Percentiles rank a stretch among this genome's conserved stretches.
Conservation (phyloP, 1,284 basidiomycete genomes). For the Schizopora paradoxa region DNA sequence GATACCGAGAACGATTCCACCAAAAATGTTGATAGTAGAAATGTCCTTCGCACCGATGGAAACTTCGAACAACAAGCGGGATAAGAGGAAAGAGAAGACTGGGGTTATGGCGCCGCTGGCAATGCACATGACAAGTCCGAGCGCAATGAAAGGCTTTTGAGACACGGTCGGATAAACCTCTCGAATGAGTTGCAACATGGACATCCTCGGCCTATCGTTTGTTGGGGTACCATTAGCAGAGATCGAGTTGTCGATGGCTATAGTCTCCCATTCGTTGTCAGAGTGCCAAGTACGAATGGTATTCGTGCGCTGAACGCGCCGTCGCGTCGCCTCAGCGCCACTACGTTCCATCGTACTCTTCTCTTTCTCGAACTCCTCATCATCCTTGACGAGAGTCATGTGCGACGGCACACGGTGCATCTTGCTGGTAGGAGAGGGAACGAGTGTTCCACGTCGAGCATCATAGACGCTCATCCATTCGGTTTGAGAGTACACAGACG, state of each 20-base stretch:
- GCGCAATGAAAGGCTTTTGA: slow-evolving; percentile 59
- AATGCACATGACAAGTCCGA: slow-evolving; percentile 65
- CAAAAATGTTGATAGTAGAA: slow-evolving; percentile 63
- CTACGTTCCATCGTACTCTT: slow-evolving; percentile 38
- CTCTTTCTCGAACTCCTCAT: slow-evolving; percentile 39
- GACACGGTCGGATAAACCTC: slow-evolving; percentile 73
- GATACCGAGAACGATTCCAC: slow-evolving; percentile 65
- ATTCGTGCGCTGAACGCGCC: slow-evolving; percentile 19
- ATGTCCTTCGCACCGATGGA: slow-evolving; percentile 63
- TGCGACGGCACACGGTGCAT: too few species aligned
- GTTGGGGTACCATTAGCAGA: too few species aligned
- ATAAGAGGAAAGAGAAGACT: slow-evolving; percentile 86
- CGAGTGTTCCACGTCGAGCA: too few species aligned
- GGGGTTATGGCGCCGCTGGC: slow-evolving; percentile 82
- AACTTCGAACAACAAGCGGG: slow-evolving; percentile 75
- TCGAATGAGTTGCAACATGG: slow-evolving; percentile 47
- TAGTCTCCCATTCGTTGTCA: slow-evolving; percentile 27
- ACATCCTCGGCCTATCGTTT: slow-evolving; percentile 25
- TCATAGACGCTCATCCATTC: too few species aligned
- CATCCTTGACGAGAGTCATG: too few species aligned
- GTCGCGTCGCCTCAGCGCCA: slow-evolving; percentile 29
- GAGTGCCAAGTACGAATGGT: slow-evolving; percentile 25
- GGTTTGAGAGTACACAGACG: slow-evolving; percentile 12
- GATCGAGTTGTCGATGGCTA: slow-evolving; percentile 20
- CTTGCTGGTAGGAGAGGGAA: slow-evolving; percentile 27